Evolutionary conservation across 805 yeast genomes (phyloP), one percentile per base, ranked within the genome.

Genomic region (Ogataea ganodermae): DNA sequence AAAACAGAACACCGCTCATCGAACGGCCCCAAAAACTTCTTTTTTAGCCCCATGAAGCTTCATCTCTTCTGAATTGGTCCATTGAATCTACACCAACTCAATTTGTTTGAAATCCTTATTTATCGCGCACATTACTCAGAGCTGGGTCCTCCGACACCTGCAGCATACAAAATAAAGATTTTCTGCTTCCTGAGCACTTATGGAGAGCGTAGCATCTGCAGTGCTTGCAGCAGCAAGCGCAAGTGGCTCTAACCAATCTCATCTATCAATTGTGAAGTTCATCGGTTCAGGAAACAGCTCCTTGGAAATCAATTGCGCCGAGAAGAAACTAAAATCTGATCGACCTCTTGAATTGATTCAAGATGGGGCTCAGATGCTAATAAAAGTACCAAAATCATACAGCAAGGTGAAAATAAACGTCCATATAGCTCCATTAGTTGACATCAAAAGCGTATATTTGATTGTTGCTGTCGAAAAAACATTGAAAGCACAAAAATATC

Each of bases 301-400:
- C 46, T 17, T 27, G 44, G 35, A 53, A 38, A 23, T 38, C 18
- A 38, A 38, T 26, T 38, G 42, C 31, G 17, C 32, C 6, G 32
- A 26, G n/a, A 38, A 38, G 21, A 38, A 26, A 17, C 10, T 38
- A 14, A 38, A 28, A 4, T n/a, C 17, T 5, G 32, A 38, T 12
- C 27, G 12, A 4, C 43, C 43, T 10, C n/a, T 40, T 7, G 43
- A 40, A 21, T n/a, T 53, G 28, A 48, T 53, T 30, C 55, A 53
- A 36, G 42, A 50, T 30, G 45, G 30, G 2, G 30, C 27, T 5
- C 35, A 39, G 6, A 16, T 50, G 45, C 35, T 51, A 8, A 17
- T 53, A 27, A 53, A 49, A 16, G 30, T 53, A 16, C 53, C 55
- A 8, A 13, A 35, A 16, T 18, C 9, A 2, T 36, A 30, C 32